A percentile compares a stretch with the other conserved stretches of the same genome.
Conservation (phyloP, 2,329 filamentous ascomycete species). For the Mycosphaerella sp. region DNA sequence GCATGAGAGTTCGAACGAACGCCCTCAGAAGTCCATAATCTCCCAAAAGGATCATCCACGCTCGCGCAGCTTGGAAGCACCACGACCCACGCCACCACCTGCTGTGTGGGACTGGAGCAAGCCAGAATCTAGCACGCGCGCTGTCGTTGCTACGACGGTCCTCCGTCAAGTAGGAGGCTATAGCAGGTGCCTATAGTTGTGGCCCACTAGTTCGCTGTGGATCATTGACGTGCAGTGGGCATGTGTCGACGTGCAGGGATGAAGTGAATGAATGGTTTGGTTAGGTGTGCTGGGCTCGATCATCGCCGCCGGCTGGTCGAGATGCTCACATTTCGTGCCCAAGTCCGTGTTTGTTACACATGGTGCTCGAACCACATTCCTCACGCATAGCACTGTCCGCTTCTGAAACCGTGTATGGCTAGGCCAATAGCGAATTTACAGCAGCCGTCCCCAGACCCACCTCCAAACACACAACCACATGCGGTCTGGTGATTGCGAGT, state of each 20-base stretch:
- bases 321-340: background rate
- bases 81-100: constrained; percentile 30
- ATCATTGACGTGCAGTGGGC: constrained; percentile 27
- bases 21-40: constrained; percentile 25
- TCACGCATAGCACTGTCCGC: constrained; percentile 18
- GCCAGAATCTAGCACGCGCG: constrained; percentile 22
- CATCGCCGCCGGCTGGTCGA: background rate
- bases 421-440: constrained; percentile 15
- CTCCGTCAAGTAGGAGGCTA: constrained; percentile 2
- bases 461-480: constrained; percentile 15
- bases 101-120: constrained; percentile 28
- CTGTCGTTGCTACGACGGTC: constrained; percentile 10
- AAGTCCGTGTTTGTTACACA: constrained; percentile 22
- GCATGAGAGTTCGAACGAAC: constrained; percentile 11
- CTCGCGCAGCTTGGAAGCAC: constrained; percentile 26
- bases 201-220: constrained; percentile 20
- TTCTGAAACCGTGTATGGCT: constrained; percentile 20
- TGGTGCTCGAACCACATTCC: constrained; percentile 23
- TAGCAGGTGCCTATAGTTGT: constrained; percentile 19
- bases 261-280: background rate
- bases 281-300: constrained; percentile 13
- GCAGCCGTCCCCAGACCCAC: constrained; percentile 3
- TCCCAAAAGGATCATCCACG: constrained; percentile 28
- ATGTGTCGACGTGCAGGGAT: constrained; percentile 23
- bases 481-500: constrained; percentile 20